Percentiles rank a stretch among this genome's conserved stretches.
phyloP scores from a whole-genome alignment of 345 rosid genomes.

The Eutrema heterophyllum region DNA sequence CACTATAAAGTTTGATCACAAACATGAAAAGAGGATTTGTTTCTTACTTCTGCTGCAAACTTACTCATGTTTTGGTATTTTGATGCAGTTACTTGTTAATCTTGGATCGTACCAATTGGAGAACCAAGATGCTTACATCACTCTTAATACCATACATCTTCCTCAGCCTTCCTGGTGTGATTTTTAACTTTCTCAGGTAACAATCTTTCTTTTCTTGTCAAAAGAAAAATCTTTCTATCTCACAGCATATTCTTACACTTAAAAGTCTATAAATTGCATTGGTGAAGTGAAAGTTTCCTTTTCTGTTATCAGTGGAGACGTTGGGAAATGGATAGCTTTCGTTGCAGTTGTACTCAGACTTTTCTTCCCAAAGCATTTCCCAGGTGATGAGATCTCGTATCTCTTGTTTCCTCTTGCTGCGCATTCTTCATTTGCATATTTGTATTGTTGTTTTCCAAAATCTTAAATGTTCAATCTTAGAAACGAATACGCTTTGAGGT shows the following conservation, averaged over 20 bases:
- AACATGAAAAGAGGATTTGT: no score
- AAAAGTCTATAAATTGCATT: neutral
- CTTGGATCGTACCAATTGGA: slow-evolving; percentile 93
- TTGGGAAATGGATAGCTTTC: slow-evolving; percentile 90
- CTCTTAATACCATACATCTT: slow-evolving; percentile 89
- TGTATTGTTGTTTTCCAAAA: neutral
- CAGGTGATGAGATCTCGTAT: slow-evolving; percentile 42
- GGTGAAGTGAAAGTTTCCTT: neutral
- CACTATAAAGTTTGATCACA: no score
- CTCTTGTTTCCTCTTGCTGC: neutral
- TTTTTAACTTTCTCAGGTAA: slow-evolving; percentile 73
- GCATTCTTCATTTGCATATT: neutral
- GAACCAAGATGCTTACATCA: slow-evolving; percentile 82
- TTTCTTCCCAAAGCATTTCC: slow-evolving; percentile 86
- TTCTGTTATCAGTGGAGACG: slow-evolving; percentile 53
- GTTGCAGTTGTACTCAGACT: slow-evolving; percentile 75
- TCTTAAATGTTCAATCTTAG: neutral
- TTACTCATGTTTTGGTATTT: neutral
- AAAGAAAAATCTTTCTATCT: neutral
- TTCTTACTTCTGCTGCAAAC: neutral
- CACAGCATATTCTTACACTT: neutral
- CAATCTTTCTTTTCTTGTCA: neutral
- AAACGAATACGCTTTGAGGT: neutral
- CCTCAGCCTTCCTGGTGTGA: slow-evolving; percentile 62
- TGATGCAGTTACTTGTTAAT: slow-evolving; percentile 70